Conservation (phyloP, 2,329 filamentous ascomycete species). For the Ascochyta viciae-villosae region DNA sequence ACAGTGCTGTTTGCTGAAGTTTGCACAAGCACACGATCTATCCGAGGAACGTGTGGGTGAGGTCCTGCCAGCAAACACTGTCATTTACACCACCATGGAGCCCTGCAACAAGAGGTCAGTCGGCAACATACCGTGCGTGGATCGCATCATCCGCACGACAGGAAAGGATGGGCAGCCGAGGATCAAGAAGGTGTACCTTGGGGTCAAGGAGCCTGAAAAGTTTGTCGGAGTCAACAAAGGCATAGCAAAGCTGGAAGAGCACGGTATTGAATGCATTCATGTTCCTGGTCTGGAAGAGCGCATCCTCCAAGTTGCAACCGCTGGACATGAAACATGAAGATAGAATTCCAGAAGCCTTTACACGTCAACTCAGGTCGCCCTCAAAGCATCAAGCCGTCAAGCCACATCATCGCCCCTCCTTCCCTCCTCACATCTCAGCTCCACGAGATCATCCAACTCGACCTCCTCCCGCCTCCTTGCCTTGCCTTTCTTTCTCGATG, state of each 20-base stretch:
- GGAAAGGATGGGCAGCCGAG: conserved; percentile 57
- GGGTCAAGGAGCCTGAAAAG: conserved; percentile 85
- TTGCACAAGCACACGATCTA: conserved; percentile 49
- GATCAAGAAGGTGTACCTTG: conserved; percentile 82
- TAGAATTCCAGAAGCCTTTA: background rate
- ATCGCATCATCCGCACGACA: conserved; percentile 70
- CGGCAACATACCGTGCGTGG: conserved; percentile 78
- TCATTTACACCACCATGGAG: conserved; percentile 93
- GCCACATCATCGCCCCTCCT: conserved; percentile 32
- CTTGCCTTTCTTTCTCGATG: conserved; percentile 18
- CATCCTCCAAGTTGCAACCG: conserved; percentile 82
- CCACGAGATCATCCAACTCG: conserved; percentile 57
- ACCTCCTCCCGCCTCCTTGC: conserved; percentile 1
- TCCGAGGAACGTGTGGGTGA: conserved; percentile 63
- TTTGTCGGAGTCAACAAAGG: conserved; percentile 87
- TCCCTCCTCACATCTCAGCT: conserved; percentile 80
- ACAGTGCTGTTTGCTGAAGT: conserved; percentile 86
- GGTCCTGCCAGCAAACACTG: conserved; percentile 61
- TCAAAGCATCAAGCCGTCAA: background rate
- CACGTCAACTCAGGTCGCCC: background rate
- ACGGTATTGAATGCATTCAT: conserved; percentile 76
- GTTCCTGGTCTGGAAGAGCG: conserved; percentile 79
- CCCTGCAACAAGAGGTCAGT: conserved; percentile 78
- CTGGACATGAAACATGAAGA: conserved; percentile 69
- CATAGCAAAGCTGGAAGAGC: conserved; percentile 70